phyloP scores from a whole-genome alignment of 805 yeast genomes.

The Candida suzukii region DNA sequence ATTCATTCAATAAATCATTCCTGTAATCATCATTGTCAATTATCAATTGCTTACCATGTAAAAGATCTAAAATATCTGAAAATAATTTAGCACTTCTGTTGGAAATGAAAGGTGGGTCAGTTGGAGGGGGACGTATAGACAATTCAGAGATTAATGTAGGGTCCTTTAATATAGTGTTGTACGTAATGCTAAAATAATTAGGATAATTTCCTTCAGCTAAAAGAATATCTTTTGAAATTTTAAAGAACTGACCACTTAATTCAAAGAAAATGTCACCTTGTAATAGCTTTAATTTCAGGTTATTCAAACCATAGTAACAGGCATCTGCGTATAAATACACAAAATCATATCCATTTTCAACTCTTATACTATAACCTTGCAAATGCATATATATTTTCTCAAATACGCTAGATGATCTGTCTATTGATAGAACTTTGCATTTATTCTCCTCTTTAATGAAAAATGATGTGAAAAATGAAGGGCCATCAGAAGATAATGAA shows the following conservation, averaged over 20 bases:
- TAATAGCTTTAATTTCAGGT: conserved; percentile 40
- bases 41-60: conserved; percentile 47
- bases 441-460: conserved; percentile 37
- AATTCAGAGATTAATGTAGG: conserved; percentile 30
- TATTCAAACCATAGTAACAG: conserved; percentile 57
- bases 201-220: conserved; percentile 62
- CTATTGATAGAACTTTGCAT: conserved; percentile 49
- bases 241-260: conserved; percentile 56
- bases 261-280: conserved; percentile 50
- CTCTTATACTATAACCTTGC: conserved; percentile 68
- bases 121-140: conserved; percentile 73
- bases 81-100: conserved; percentile 49
- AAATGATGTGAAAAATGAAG: conserved; percentile 78
- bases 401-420: conserved; percentile 67
- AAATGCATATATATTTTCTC: conserved; percentile 61
- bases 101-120: conserved; percentile 46
- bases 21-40: conserved; percentile 51
- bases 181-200: conserved; percentile 65
- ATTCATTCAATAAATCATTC: conserved; percentile 53
- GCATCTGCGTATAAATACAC: conserved; percentile 64
- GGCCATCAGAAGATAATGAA: conserved; percentile 78
- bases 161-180: conserved; percentile 43
- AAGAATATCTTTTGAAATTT: conserved; percentile 50
- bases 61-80: conserved; percentile 42
- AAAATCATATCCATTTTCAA: conserved; percentile 54